phyloP scores from a whole-genome alignment of 768 basidiomycete genomes.

The Russula foetens region DNA sequence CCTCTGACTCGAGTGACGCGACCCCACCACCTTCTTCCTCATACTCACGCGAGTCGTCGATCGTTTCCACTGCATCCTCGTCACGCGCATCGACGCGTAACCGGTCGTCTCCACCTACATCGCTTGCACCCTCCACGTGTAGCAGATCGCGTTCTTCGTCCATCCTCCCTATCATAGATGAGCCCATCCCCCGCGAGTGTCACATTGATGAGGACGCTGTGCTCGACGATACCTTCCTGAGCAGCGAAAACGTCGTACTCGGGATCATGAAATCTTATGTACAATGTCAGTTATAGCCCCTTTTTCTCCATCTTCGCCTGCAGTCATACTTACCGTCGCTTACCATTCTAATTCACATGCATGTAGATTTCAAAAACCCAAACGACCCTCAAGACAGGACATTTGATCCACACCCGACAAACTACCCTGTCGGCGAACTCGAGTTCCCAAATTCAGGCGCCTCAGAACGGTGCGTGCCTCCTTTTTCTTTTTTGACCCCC shows the following conservation, averaged over 20 bases:
- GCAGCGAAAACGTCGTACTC: slow-evolving; percentile 58
- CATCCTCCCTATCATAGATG: slow-evolving; percentile 33
- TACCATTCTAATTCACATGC: not conserved
- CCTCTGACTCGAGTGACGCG: slow-evolving; percentile 15
- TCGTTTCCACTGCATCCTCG: slow-evolving; percentile 19
- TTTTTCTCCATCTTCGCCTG: not conserved
- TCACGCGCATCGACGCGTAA: slow-evolving; percentile 21
- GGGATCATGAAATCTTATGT: slow-evolving; percentile 60
- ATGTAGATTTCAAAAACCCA: slow-evolving; percentile 61
- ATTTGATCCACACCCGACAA: slow-evolving; percentile 51
- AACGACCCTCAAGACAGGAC: slow-evolving; percentile 51
- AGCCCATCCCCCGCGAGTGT: slow-evolving; percentile 33
- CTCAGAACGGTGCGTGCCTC: slow-evolving; percentile 49
- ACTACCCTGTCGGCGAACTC: slow-evolving; percentile 60
- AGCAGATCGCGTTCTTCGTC: slow-evolving; percentile 67
- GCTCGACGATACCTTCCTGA: slow-evolving; percentile 45
- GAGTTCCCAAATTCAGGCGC: slow-evolving; percentile 73
- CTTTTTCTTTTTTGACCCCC: not conserved
- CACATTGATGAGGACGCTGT: slow-evolving; percentile 50
- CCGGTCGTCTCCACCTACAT: slow-evolving; percentile 22
- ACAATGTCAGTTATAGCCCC: slow-evolving; percentile 41
- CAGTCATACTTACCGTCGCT: not conserved
- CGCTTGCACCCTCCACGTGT: slow-evolving; percentile 13
- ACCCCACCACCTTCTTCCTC: slow-evolving; percentile 6
- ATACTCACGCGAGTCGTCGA: slow-evolving; percentile 11